These are phyloP conservation scores for Globisporangium emineosum DNA, from an alignment of 352 stramenopile genomes.

Conservation along the genomic window DNA sequence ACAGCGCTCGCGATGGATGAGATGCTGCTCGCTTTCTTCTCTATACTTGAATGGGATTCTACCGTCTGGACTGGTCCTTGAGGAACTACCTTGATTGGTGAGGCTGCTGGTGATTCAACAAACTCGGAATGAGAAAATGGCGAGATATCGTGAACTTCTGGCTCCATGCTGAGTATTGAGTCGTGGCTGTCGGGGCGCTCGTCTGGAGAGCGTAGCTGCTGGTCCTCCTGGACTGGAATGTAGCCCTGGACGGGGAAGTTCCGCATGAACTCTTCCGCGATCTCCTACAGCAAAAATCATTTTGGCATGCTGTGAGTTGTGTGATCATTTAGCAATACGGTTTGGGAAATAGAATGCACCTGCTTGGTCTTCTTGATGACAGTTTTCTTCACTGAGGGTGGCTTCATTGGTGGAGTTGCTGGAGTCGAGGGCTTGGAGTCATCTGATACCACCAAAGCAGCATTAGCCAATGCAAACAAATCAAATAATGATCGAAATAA, in stretches of 20 bases:
- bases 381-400: neutral
- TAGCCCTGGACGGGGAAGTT: conserved; percentile 74
- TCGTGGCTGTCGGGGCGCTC: neutral
- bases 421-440: neutral
- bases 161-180: too few relatives aligned
- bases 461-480: too few relatives aligned
- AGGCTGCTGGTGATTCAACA: neutral
- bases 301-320: neutral
- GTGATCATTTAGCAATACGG: too few relatives aligned
- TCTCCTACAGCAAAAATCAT: conserved; percentile 18
- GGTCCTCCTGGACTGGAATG: conserved; percentile 31
- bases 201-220: neutral
- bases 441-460: neutral
- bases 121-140: neutral
- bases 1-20: conserved; percentile 54
- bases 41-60: neutral
- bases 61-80: neutral
- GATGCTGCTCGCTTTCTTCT: neutral
- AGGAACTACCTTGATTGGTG: neutral
- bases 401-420: neutral
- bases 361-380: conserved; percentile 15
- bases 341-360: conserved; percentile 1
- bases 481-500: too few relatives aligned
- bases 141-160: too few relatives aligned
- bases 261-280: conserved; percentile 60